Conservation (phyloP, 2,329 filamentous ascomycete genomes). For the Talaromyces piceae region DNA sequence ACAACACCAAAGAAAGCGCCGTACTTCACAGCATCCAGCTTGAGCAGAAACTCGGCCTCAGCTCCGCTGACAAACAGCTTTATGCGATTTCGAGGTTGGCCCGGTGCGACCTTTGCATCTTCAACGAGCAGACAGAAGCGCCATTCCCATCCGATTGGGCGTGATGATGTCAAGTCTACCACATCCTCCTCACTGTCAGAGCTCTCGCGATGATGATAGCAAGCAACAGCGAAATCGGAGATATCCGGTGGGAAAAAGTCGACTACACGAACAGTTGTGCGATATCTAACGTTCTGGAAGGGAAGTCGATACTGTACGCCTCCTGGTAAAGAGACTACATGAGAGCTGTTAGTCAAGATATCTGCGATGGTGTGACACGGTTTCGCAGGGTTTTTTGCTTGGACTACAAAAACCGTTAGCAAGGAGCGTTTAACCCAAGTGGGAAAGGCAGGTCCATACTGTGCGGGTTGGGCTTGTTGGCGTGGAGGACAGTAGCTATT, state of each 20-base stretch:
- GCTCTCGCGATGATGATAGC: conserved; percentile 35
- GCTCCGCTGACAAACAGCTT: conserved; percentile 62
- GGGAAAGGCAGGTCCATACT: conserved; percentile 25
- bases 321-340: conserved; percentile 41
- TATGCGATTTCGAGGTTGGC: conserved; percentile 42
- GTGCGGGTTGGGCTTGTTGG: conserved; percentile 33
- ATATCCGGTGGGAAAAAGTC: conserved; percentile 68
- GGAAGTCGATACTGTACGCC: conserved; percentile 50
- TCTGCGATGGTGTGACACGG: conserved; percentile 35
- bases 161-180: conserved; percentile 10
- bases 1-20: conserved; percentile 13
- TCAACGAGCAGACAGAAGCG: conserved; percentile 72
- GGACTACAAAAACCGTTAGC: conserved; percentile 33
- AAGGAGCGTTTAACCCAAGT: background rate
- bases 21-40: conserved; percentile 49
- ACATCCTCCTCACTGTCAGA: conserved; percentile 22
- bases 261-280: conserved; percentile 64
- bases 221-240: conserved; percentile 58
- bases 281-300: conserved; percentile 67
- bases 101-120: conserved; percentile 46
- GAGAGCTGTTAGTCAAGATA: conserved; percentile 42
- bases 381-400: conserved; percentile 38
- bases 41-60: conserved; percentile 50
- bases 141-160: conserved; percentile 63
- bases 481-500: conserved; percentile 16